Conservation (phyloP, 139 green algal genomes). For the Pseudopediastrum boryanum region DNA sequence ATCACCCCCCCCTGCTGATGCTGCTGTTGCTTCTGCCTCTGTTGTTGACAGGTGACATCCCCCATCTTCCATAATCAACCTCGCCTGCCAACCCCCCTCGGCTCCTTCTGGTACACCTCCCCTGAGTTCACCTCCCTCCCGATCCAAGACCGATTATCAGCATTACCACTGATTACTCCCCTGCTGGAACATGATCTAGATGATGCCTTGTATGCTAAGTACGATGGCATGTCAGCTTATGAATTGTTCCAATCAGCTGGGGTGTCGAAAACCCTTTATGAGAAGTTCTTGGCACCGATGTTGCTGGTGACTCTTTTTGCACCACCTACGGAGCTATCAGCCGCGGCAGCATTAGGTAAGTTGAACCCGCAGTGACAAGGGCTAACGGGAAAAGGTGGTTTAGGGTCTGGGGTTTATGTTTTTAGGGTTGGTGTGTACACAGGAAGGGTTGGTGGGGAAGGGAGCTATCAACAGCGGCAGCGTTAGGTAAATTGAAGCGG, state of each 20-base stretch:
- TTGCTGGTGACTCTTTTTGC: conserved; percentile 90
- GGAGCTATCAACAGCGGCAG: no score
- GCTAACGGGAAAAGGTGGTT: no score
- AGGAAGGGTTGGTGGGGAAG: no score
- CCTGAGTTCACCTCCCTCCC: conserved; percentile 66
- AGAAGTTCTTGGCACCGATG: conserved; percentile 82
- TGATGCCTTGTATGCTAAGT: conserved; percentile 53
- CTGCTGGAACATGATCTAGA: conserved; percentile 74
- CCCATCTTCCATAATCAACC: conserved; percentile 72
- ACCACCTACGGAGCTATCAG: conserved; percentile 75
- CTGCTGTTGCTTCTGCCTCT: no score
- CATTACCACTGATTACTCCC: conserved; percentile 66
- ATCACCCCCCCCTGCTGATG: neutral
- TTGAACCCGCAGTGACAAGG: no score
- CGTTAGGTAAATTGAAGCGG: no score
- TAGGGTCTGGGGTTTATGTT: no score
- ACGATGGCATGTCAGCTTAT: conserved; percentile 34
- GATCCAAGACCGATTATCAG: conserved; percentile 58
- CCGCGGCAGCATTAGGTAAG: conserved; percentile 67
- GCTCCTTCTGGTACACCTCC: conserved; percentile 79
- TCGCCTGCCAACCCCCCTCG: conserved; percentile 72
- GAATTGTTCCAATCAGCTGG: conserved; percentile 40
- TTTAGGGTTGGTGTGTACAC: no score
- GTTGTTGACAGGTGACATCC: conserved; percentile 39
- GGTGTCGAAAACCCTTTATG: conserved; percentile 65